Percentiles rank a stretch among this genome's conserved stretches.
These are phyloP conservation scores for Penicillium flavigenum DNA, from an alignment of 495 filamentous ascomycete species.

Conservation along the genomic window DNA sequence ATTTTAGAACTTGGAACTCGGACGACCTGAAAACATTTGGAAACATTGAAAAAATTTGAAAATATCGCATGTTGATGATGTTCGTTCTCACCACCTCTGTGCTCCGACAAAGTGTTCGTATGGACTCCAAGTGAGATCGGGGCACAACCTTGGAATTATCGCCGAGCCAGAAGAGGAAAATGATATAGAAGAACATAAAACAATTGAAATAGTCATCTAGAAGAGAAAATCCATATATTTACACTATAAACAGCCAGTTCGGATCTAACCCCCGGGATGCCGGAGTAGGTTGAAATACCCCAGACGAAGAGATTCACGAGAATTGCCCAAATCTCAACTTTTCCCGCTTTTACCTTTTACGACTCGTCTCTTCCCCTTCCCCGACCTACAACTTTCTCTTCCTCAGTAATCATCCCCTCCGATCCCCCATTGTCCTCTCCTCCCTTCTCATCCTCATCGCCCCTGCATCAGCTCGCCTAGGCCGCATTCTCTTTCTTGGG, in stretches of 20 bases:
- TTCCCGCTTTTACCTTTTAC: constrained; percentile 10
- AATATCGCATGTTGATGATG: not conserved
- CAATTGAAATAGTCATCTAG: not conserved
- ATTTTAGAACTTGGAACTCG: not conserved
- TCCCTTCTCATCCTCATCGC: constrained; percentile 14
- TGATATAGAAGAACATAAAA: not conserved
- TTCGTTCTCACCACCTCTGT: constrained; percentile 1
- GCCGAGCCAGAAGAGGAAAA: not conserved
- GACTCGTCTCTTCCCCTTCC: not conserved
- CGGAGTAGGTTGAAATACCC: constrained; percentile 2
- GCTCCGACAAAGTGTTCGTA: not conserved
- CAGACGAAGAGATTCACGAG: constrained; percentile 7
- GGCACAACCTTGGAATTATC: not conserved
- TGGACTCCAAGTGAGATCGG: constrained; percentile 1
- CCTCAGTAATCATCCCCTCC: not conserved
- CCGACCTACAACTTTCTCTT: constrained; percentile 5
- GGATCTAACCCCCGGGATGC: constrained; percentile 10
- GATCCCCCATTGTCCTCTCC: not conserved
- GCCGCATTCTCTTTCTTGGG: constrained; percentile 36
- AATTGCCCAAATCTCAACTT: constrained; percentile 2
- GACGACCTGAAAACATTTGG: not conserved
- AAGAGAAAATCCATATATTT: not conserved
- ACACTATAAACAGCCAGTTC: not conserved
- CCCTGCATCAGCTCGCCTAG: constrained; percentile 29
- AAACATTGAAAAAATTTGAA: not conserved